phyloP scores from a whole-genome alignment of 148 eudicot species.

The Cornus suecica region DNA sequence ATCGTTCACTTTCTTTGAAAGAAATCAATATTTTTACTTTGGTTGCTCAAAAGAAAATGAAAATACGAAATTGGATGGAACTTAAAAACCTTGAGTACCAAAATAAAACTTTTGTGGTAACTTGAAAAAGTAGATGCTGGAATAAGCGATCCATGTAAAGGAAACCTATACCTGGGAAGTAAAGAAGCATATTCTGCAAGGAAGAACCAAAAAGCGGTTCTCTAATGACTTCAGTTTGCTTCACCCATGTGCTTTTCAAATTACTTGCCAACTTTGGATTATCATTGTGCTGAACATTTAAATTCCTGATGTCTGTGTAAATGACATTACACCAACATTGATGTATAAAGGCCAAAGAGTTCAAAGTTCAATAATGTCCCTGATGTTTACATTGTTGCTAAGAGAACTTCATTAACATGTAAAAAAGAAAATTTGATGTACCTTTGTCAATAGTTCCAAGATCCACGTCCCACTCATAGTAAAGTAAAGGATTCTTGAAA shows the following conservation, averaged over 20 bases:
- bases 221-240: conserved; percentile 47
- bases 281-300: conserved; percentile 35
- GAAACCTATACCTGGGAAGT: conserved; percentile 65
- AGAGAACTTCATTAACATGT: not conserved
- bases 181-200: conserved; percentile 58
- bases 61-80: not conserved
- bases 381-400: not conserved
- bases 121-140: not conserved
- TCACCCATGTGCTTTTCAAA: conserved; percentile 64
- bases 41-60: not conserved
- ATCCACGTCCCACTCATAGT: conserved; percentile 46
- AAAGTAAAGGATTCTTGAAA: conserved; percentile 38
- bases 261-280: conserved; percentile 28
- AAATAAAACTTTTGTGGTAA: not conserved
- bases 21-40: too few species aligned
- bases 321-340: not conserved
- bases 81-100: not conserved
- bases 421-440: conserved; percentile 15
- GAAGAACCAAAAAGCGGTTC: conserved; percentile 62
- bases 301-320: conserved; percentile 59
- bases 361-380: not conserved
- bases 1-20: too few species aligned
- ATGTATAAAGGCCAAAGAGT: not conserved
- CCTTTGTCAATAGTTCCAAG: conserved; percentile 57
- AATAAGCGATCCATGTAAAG: not conserved